Evolutionary conservation across 2,329 filamentous ascomycete species (phyloP), one percentile per base, ranked within the genome.

Genomic region (Dichotomopilus funicola): DNA sequence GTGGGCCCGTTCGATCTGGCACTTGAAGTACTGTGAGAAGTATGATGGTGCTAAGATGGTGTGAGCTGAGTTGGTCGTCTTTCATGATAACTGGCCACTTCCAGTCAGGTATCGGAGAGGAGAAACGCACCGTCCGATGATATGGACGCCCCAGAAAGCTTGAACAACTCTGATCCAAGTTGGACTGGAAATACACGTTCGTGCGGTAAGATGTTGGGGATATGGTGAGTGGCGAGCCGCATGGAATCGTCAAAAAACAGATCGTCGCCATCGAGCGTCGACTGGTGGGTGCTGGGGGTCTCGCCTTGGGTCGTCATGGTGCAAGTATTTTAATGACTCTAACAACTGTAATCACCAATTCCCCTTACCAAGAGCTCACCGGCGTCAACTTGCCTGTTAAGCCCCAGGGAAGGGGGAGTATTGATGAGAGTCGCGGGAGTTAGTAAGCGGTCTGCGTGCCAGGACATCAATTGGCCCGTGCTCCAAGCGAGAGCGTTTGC

Each of bases 21-120:
- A 88, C 63, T 85, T 79, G 71, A 97, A 97, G 75, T 94, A 96
- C 64, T 90, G 87, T 19, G 92, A 95, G 73, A 97, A 96, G 71
- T 96, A 96, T 49, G 91, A 96, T 56, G 92, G 92, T 66, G 91
- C 92, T 95, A 34, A 42, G 40, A 42, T 42, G 11, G 40, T 13
- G 11, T 31, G 44, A 5, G 9, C 5, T 11, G 13, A 36, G 44
- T 52, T n/a, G 52, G 49, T 44, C 6, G n/a, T 7, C 3, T 42
- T 11, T 19, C 5, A 19, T 7, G 36, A 2, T 48, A 12, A 4
- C 11, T 12, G 40, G 40, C 40, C 12, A 42, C 13, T 6, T 13
- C 3, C 40, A n/a, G 6, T 3, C 40, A 3, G 6, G 10, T 9
- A 12, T 2, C 19, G 19, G 19, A 27, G 51, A 60, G 50, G 34